phyloP scores from a whole-genome alignment of 2,329 filamentous ascomycete species.

The Aspergillus sp. region DNA sequence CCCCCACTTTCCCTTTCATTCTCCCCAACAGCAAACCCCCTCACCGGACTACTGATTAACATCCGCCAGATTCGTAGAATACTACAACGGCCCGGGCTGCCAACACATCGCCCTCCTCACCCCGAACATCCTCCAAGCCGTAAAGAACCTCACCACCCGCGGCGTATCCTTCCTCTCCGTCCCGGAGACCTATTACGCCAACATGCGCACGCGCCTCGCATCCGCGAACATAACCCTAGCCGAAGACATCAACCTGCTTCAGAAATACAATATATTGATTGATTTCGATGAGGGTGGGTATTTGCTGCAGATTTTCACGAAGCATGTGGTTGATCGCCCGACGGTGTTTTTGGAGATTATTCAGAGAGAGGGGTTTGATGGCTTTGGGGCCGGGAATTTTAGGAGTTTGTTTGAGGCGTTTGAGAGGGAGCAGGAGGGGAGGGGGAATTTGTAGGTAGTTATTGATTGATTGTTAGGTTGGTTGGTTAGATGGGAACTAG shows the following conservation, averaged over 20 bases:
- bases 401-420: conserved; percentile 92
- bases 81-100: conserved; percentile 82
- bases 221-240: conserved; percentile 59
- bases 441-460: background rate
- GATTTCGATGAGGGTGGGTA: conserved; percentile 92
- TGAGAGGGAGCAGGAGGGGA: conserved; percentile 36
- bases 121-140: conserved; percentile 70
- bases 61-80: conserved; percentile 58
- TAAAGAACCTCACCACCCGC: conserved; percentile 70
- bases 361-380: conserved; percentile 81
- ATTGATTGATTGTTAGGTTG: too few relatives aligned
- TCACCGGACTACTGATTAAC: too few relatives aligned
- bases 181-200: conserved; percentile 74
- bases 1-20: too few relatives aligned
- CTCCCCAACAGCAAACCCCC: too few relatives aligned
- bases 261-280: conserved; percentile 78
- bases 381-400: conserved; percentile 90
- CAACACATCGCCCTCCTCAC: conserved; percentile 87
- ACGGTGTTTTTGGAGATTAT: conserved; percentile 95
- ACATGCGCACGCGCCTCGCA: conserved; percentile 69
- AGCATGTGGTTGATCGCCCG: conserved; percentile 84
- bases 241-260: conserved; percentile 74
- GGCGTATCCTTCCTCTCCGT: conserved; percentile 88
- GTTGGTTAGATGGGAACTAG: too few relatives aligned
- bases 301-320: conserved; percentile 70